Base-by-base conservation (phyloP, 345 rosid species). In the Sapria himalayana region DNA sequence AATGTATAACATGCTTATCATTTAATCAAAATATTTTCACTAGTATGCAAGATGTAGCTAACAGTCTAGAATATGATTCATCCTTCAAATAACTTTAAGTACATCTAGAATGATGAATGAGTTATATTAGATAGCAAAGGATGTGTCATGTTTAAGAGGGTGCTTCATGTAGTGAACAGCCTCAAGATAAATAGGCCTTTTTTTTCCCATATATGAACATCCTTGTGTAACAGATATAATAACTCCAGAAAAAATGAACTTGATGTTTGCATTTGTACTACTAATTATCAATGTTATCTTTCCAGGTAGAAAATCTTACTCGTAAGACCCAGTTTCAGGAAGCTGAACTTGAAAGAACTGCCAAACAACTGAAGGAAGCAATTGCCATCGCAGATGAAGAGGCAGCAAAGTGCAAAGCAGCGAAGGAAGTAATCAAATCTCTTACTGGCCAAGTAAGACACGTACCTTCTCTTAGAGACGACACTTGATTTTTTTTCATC, bases 381-480 rank as follows among this genome's bases (percentile, higher is more conserved):
- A 61, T 75, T 44, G 69, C 78, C 53, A 63, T 78, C 22, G 85
- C 99, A 24, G 81, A 61, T 40, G 96, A 84, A 48, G 99, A 91
- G 70, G 65, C 92, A 20, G 69, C 71, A 35, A 84, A 78, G 69
- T 80, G 96, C 75, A 80, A 80, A 60, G 96, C 92, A 39, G 96
- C 99, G 43, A 91, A 91, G 52, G 99, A 91, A 73, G 99, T 91
- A 52, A 91, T 91, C 69, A 91, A 78, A 70, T 80, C 96, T 1
- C 80, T 84, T 33, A 91, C 99, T 37, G 85, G 82, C 52, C 96
- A 89, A 62, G 98, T 89, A 82, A 76, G 71, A 34, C n/a, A n/a
- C n/a, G n/a, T n/a, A n/a, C n/a, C n/a, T n/a, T n/a, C n/a, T n/a
- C n/a, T n/a, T n/a, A n/a, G n/a, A n/a, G n/a, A n/a, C n/a, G n/a